Evolutionary conservation across 371 early-diverging fungal genomes (phyloP).

Genomic region (Batkoa obscura): DNA sequence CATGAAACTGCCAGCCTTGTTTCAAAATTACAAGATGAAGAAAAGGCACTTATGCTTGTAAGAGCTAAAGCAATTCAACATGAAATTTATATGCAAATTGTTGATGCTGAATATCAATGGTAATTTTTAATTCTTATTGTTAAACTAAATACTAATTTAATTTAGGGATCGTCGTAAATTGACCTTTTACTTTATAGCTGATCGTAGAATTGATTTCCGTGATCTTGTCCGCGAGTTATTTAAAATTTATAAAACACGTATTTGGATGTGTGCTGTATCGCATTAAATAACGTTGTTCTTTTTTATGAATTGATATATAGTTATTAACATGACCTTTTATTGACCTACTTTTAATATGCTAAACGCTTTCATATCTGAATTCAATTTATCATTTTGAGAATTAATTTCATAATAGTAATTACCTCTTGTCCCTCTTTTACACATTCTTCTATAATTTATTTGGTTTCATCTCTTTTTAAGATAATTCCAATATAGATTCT

Average conservation of each 20-base stretch:
- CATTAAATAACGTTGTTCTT: no score
- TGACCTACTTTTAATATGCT: no score
- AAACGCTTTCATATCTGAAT: no score
- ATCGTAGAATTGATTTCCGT: constrained; percentile 92
- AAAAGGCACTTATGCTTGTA: constrained; percentile 65
- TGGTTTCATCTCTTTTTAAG: no score
- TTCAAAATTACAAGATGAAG: constrained; percentile 68
- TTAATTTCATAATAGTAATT: neutral
- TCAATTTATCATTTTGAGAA: no score
- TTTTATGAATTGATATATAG: no score
- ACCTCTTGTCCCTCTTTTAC: neutral
- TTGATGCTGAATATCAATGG: constrained; percentile 96
- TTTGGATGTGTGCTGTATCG: constrained; percentile 80
- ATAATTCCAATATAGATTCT: no score
- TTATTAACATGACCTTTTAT: no score
- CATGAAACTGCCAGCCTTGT: constrained; percentile 49
- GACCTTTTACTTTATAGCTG: constrained; percentile 90
- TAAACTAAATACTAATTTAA: neutral
- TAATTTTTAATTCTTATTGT: constrained; percentile 11
- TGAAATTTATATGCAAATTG: constrained; percentile 81
- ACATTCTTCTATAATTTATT: no score
- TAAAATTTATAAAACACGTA: constrained; percentile 96
- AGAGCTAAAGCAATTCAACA: constrained; percentile 70
- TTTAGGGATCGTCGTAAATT: constrained; percentile 82
- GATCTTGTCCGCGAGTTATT: constrained; percentile 96